Base-by-base conservation (phyloP, 345 rosid genomes). In the Bruguiera gymnorhiza region DNA sequence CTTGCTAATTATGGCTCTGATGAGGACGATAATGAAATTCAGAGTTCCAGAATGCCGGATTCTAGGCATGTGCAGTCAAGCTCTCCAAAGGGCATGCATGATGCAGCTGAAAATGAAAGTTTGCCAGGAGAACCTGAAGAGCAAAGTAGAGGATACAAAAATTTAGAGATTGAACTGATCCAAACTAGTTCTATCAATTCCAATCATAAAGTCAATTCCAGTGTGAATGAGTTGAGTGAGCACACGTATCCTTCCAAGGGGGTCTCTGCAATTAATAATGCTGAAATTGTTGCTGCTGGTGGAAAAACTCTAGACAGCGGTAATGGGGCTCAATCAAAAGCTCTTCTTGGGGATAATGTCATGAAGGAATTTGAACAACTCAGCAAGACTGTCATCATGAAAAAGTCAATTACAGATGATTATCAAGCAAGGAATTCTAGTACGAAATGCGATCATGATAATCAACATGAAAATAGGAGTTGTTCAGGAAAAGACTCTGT, bases 1-100 rank as follows among this genome's bases (percentile, higher is more conserved):
- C 99, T 96, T 70, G 97, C 78, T 73, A 91, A 80, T 79, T 96
- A 96, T 86, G 87, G 90, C 71, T 86, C 99, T 62, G 99, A 96
- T 65, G 94, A 95, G 58, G 90, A 87, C 18, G 86, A 83, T 11
- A 83, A 84, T 78, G 81, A 84, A 83, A 73, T 68, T 60, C 81
- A 79, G 69, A 85, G 77, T 78, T 76, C 84, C 68, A 69, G 73
- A 67, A 73, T 75, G 78, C 53, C 57, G 64, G 27, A 26, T 26
- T 26, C 27, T 63, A 75, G 50, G 21, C 65, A 74, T 26, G 27
- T 21, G 72, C 86, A 54, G 73, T 75, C 84, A 60, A 80, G 68
- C 68, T 53, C 34, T 62, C 75, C 77, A 53, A 81, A 74, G 71
- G 69, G 59, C 29, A 27, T 65, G 23, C 67, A 48, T 54, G 69